These are phyloP conservation scores for Boletus speciosus DNA, from an alignment of 768 basidiomycete genomes.

Conservation along the genomic window DNA sequence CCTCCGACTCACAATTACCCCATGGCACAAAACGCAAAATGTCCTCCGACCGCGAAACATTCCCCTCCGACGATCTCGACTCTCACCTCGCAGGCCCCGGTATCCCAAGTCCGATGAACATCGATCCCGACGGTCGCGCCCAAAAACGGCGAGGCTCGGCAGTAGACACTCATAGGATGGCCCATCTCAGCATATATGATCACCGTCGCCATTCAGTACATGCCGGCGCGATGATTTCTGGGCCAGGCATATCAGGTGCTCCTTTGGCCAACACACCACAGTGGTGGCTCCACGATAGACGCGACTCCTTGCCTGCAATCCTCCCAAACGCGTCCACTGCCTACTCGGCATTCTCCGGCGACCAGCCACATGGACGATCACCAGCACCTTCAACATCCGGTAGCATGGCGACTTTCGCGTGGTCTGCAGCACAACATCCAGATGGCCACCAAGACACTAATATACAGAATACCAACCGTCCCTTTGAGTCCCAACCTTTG, in stretches of 20 bases:
- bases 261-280: constrained; percentile 30
- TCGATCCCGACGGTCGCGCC: constrained; percentile 63
- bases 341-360: constrained; percentile 58
- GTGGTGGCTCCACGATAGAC: constrained; percentile 65
- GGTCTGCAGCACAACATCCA: constrained; percentile 53
- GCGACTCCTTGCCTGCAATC: constrained; percentile 70
- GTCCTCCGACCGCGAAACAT: constrained; percentile 59
- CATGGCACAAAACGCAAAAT: constrained; percentile 83
- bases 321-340: constrained; percentile 58
- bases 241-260: constrained; percentile 25
- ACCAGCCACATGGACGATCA: constrained; percentile 61
- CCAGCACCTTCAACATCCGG: constrained; percentile 55
- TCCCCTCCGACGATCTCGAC: constrained; percentile 62
- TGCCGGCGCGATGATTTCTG: constrained; percentile 43
- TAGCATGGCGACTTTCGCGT: constrained; percentile 68
- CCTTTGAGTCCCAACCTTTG: constrained; percentile 47
- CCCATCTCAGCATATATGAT: constrained; percentile 64
- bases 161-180: constrained; percentile 73
- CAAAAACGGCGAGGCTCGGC: constrained; percentile 83
- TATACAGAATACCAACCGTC: constrained; percentile 39
- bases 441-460: constrained; percentile 45
- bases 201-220: constrained; percentile 79
- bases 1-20: constrained; percentile 39
- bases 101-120: constrained; percentile 54
- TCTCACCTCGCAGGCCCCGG: constrained; percentile 67